Conservation (phyloP, 305 asterid genomes). For the Fraxinus floribunda region DNA sequence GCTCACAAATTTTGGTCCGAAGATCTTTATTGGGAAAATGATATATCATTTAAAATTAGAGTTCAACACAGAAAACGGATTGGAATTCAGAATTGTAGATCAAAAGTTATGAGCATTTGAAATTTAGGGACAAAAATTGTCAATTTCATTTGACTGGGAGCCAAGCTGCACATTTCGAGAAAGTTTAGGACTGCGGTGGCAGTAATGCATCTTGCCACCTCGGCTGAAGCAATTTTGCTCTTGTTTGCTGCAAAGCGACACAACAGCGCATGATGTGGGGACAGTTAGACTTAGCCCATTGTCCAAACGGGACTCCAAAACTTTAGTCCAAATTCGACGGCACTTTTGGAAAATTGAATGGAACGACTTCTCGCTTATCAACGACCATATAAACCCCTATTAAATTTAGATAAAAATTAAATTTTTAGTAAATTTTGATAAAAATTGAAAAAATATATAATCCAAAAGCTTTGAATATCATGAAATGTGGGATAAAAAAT, state of each 20-base stretch:
- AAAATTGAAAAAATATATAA: too few relatives aligned
- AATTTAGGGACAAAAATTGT: neutral
- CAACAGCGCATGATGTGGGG: neutral
- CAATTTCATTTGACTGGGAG: neutral
- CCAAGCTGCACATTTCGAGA: neutral
- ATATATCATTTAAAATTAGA: neutral
- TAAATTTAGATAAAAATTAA: too few relatives aligned
- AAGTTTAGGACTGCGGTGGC: neutral
- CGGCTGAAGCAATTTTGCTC: neutral
- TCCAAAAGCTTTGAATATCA: too few relatives aligned
- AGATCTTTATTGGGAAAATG: neutral
- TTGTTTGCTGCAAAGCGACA: neutral
- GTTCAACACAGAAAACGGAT: neutral
- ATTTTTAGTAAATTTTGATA: too few relatives aligned
- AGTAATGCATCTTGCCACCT: neutral
- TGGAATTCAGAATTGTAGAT: neutral
- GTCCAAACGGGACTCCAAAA: too few relatives aligned
- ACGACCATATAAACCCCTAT: too few relatives aligned
- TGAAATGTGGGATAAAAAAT: too few relatives aligned
- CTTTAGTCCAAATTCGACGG: neutral
- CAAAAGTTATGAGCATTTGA: neutral
- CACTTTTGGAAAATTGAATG: neutral
- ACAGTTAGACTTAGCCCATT: neutral
- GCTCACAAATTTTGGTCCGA: neutral
- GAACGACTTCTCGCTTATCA: neutral